A percentile compares a stretch with the other conserved stretches of the same genome.
phyloP scores from a whole-genome alignment of 768 basidiomycete species.

The Udeniomyces megalosporus region DNA sequence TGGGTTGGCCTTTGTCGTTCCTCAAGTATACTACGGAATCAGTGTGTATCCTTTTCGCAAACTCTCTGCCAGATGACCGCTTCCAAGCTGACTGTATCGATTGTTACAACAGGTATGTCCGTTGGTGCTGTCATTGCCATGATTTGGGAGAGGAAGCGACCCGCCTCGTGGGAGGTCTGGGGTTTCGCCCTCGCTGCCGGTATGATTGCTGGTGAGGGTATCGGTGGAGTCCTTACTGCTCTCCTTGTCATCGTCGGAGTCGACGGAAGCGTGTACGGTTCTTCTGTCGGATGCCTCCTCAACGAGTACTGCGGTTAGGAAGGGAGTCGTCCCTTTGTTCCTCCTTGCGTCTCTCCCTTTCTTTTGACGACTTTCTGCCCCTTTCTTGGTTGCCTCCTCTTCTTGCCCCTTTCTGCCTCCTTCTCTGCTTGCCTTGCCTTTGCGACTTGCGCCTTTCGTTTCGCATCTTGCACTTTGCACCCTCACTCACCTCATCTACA shows the following conservation, averaged over 20 bases:
- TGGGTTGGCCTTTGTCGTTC: conserved; percentile 38
- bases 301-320: background rate
- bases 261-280: conserved; percentile 36
- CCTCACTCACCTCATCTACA: too few species aligned
- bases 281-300: conserved; percentile 38
- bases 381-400: too few species aligned
- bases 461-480: too few species aligned
- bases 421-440: too few species aligned
- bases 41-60: conserved; percentile 25
- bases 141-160: conserved; percentile 38
- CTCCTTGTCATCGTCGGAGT: conserved; percentile 41
- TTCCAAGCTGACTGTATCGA: too few species aligned
- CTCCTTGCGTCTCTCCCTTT: too few species aligned
- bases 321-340: too few species aligned
- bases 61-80: too few species aligned
- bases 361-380: too few species aligned
- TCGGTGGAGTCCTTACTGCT: conserved; percentile 46
- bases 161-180: conserved; percentile 40
- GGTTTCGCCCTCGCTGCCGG: conserved; percentile 44
- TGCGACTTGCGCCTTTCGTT: too few species aligned
- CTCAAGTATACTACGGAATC: conserved; percentile 38
- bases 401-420: too few species aligned
- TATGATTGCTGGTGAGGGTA: conserved; percentile 44
- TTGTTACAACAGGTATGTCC: conserved; percentile 21
- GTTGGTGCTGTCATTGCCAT: conserved; percentile 37